phyloP scores from a whole-genome alignment of 1,284 basidiomycete genomes.

The Apiotrichum siamense region DNA sequence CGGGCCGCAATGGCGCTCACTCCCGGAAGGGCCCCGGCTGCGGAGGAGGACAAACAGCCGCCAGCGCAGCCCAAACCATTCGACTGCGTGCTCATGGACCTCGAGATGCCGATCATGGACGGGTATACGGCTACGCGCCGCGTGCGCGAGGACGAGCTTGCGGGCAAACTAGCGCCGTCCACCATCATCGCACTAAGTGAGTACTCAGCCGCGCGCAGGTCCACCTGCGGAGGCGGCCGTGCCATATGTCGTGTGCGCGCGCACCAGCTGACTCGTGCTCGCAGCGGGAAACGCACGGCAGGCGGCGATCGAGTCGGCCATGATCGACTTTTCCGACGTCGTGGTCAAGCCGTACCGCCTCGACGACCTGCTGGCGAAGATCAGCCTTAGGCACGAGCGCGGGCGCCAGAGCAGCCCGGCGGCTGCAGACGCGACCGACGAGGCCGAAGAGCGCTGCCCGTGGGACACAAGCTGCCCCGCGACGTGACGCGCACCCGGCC shows the following conservation, averaged over 20 bases:
- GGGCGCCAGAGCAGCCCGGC: no score
- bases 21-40: not conserved
- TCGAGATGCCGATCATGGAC: constrained; percentile 42
- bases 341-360: constrained; percentile 39
- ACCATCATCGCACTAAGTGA: constrained; percentile 16
- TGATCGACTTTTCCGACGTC: constrained; percentile 36
- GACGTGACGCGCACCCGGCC: no score
- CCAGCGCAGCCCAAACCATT: constrained; percentile 14
- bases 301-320: constrained; percentile 14
- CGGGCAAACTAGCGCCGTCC: not conserved
- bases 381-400: not conserved
- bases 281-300: constrained; percentile 21
- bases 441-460: no score
- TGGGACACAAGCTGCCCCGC: no score
- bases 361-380: constrained; percentile 31
- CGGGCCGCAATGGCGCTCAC: constrained; percentile 23
- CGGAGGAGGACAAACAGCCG: not conserved
- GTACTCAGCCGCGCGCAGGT: no score
- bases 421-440: not conserved
- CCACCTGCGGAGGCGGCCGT: no score
- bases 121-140: constrained; percentile 13
- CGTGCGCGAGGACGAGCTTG: constrained; percentile 12
- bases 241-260: no score
- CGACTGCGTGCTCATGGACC: constrained; percentile 45
- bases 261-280: not conserved